Percentiles rank a stretch among this genome's conserved stretches.
Evolutionary conservation across 495 filamentous ascomycete genomes (phyloP).

Genomic region (Trichoderma orchidacearum): DNA sequence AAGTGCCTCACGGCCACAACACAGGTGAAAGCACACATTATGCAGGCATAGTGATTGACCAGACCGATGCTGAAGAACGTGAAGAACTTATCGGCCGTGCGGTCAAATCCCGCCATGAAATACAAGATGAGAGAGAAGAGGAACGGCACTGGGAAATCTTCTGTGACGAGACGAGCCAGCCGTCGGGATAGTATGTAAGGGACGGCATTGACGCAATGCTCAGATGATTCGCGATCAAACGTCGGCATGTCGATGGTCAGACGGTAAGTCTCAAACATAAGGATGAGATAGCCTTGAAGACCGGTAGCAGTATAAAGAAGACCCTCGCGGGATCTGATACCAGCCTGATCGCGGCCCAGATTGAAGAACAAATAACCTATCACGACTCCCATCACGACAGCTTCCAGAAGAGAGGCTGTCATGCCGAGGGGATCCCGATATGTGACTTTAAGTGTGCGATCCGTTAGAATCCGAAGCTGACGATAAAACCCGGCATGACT

Average conservation of each 20-base stretch:
- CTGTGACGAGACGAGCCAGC: slow-evolving; percentile 46
- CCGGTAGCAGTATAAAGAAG: slow-evolving; percentile 52
- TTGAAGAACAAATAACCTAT: slow-evolving; percentile 58
- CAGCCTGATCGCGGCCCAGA: slow-evolving; percentile 43
- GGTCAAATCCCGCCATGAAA: slow-evolving; percentile 61
- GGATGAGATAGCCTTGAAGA: slow-evolving; percentile 59
- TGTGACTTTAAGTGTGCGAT: slow-evolving; percentile 50
- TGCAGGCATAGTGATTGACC: slow-evolving; percentile 50
- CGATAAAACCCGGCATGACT: slow-evolving; percentile 34
- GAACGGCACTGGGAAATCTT: slow-evolving; percentile 57
- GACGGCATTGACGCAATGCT: slow-evolving; percentile 53
- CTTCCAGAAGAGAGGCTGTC: slow-evolving; percentile 49
- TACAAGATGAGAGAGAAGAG: slow-evolving; percentile 56
- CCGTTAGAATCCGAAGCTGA: slow-evolving; percentile 49
- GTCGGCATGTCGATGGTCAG: slow-evolving; percentile 55
- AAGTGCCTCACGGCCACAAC: slow-evolving; percentile 49
- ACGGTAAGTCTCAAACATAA: slow-evolving; percentile 60
- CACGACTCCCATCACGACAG: slow-evolving; percentile 50
- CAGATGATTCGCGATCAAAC: slow-evolving; percentile 59
- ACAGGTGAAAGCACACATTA: slow-evolving; percentile 46
- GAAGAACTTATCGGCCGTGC: slow-evolving; percentile 46
- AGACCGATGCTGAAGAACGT: slow-evolving; percentile 51
- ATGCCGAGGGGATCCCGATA: slow-evolving; percentile 61
- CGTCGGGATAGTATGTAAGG: slow-evolving; percentile 53
- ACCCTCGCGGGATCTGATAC: slow-evolving; percentile 52